Evolutionary conservation across 2,329 filamentous ascomycete genomes (phyloP).

Genomic region (Cladorrhinum sp.): DNA sequence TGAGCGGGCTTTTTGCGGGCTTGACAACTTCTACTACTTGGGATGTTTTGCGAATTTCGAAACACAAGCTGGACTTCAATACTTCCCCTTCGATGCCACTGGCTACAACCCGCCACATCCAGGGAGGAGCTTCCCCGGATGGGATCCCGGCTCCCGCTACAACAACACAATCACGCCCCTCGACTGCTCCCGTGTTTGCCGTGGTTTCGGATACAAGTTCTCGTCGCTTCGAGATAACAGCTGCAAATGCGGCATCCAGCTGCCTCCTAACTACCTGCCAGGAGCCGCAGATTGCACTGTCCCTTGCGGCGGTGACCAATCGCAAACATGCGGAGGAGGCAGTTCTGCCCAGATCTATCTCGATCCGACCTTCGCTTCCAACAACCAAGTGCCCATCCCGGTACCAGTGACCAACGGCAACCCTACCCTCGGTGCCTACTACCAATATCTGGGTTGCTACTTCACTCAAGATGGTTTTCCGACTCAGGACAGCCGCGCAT

Average conservation of each 20-base stretch:
- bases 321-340: slow-evolving; percentile 30
- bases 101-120: slow-evolving; percentile 19
- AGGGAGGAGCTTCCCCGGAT: slow-evolving; percentile 25
- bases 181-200: slow-evolving; percentile 27
- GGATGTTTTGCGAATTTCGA: slow-evolving; percentile 20
- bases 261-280: slow-evolving; percentile 10
- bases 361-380: slow-evolving; percentile 29
- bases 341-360: slow-evolving; percentile 26
- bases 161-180: slow-evolving; percentile 30
- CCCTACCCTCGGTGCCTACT: slow-evolving; percentile 15
- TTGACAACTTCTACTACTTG: slow-evolving; percentile 18
- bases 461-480: slow-evolving; percentile 19
- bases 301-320: slow-evolving; percentile 28
- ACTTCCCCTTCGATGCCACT: slow-evolving; percentile 18
- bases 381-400: slow-evolving; percentile 1
- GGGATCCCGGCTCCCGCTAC: slow-evolving; percentile 20
- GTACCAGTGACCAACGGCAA: not conserved
- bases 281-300: slow-evolving; percentile 5
- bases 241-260: slow-evolving; percentile 29
- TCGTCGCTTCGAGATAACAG: slow-evolving; percentile 21
- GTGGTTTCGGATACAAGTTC: slow-evolving; percentile 30
- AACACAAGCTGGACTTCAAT: not conserved
- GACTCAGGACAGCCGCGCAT: slow-evolving; percentile 8
- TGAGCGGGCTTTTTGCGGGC: slow-evolving; percentile 6
- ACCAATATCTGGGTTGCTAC: slow-evolving; percentile 31